Base-by-base conservation (phyloP, 2,329 filamentous ascomycete species). In the Fusarium zealandicum region DNA sequence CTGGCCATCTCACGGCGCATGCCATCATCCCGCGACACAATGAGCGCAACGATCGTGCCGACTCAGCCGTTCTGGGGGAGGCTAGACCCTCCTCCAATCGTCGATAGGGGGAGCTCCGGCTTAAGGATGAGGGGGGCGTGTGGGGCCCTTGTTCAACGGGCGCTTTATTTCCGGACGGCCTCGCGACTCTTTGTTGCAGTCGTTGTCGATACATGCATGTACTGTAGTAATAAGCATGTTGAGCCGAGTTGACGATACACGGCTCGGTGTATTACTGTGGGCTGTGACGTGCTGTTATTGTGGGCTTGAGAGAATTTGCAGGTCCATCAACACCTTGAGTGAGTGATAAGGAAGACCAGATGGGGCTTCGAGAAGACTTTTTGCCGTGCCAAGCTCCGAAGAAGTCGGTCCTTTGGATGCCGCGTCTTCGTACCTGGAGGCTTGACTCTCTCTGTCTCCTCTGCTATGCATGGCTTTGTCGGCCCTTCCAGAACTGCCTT, bases 11-110 rank as follows among this genome's bases (percentile, higher is more conserved):
- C 51, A 55, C 56, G 61, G 59, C 59, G 52, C 49, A 65, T 68
- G 59, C 63, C 65, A 68, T 68, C 63, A 65, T 68, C 61, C 52
- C 49, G 57, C 52, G 57, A 59, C 57, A 54, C 50, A 59, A 55
- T 55, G 64, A 61, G 57, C 51, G 52, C 60, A 64, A 56, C 51
- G 63, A 61, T 65, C 51, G 54, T 67, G 65, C 65, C 65, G 65
- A 65, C 63, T 53, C 63, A 68, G 61, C 65, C 65, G 65, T 68
- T 56, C 49, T 57, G 53, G 58, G 63, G 51, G 58, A 33, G 59
- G 33, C 43, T 39, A 46, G 44, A 54, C 25, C 30, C 37, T 17
- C 33, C 20, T 9, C 10, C 10, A 30, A 27, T 47, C 37, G 42
- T 33, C 31, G 31, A 45, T 41, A 41, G 20, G 38, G 44, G 39